These are phyloP conservation scores for Cladosporium sp. DNA, from an alignment of 2,329 filamentous ascomycete species.

Conservation along the genomic window DNA sequence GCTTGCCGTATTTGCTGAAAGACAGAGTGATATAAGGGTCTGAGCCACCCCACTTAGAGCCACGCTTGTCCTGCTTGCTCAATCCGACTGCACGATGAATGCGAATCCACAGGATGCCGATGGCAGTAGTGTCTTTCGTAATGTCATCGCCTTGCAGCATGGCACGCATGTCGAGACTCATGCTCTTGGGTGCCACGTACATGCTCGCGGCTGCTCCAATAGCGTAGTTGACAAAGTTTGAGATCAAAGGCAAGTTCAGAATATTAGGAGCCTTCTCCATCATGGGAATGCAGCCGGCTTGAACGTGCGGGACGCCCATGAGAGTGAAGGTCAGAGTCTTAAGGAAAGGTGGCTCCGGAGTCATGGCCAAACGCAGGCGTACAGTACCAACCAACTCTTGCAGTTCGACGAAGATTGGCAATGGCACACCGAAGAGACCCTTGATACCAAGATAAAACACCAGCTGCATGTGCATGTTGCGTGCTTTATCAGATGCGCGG, in stretches of 20 bases:
- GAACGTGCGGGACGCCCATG: conserved; percentile 88
- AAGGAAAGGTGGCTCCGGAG: conserved; percentile 85
- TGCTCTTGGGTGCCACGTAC: conserved; percentile 83
- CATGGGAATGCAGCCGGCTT: conserved; percentile 88
- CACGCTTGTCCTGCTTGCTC: conserved; percentile 84
- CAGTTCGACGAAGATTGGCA: conserved; percentile 85
- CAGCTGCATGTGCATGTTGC: conserved; percentile 96
- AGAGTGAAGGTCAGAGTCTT: conserved; percentile 90
- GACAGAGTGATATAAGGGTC: conserved; percentile 94
- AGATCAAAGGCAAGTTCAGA: conserved; percentile 85
- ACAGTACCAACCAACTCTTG: conserved; percentile 88
- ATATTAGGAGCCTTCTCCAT: conserved; percentile 87
- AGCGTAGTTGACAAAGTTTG: conserved; percentile 94
- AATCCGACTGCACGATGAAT: conserved; percentile 84
- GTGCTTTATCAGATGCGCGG: conserved; percentile 66
- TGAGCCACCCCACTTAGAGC: conserved; percentile 79
- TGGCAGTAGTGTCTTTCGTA: conserved; percentile 78
- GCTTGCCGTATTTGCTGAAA: conserved; percentile 95
- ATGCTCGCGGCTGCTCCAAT: conserved; percentile 82
- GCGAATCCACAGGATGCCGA: conserved; percentile 87
- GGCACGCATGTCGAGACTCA: conserved; percentile 87
- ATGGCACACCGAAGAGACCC: conserved; percentile 80
- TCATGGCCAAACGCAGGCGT: conserved; percentile 75
- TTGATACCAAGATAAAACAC: conserved; percentile 91
- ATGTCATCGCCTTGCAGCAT: conserved; percentile 90